Percentiles rank a stretch among this genome's conserved stretches.
phyloP scores from a whole-genome alignment of 306 rosid genomes.

The Gynostemma pentaphyllum region DNA sequence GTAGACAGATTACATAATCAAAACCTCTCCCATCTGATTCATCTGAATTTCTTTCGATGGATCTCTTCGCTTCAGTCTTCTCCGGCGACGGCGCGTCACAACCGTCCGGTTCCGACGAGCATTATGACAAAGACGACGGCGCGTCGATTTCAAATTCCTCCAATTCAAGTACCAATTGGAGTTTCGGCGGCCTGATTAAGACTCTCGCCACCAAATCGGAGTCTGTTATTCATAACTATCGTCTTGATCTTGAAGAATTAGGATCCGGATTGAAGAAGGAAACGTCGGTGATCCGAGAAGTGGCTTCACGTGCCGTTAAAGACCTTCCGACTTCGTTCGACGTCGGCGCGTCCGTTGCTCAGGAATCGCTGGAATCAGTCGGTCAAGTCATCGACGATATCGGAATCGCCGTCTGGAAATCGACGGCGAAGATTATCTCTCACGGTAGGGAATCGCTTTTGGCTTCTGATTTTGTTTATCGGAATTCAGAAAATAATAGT shows the following conservation, averaged over 20 bases:
- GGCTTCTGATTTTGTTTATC: conserved; percentile 37
- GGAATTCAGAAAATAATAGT: conserved; percentile 21
- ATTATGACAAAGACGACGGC: neutral
- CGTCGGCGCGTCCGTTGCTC: conserved; percentile 81
- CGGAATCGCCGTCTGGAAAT: conserved; percentile 77
- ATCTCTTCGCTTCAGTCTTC: conserved; percentile 57
- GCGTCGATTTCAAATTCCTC: neutral
- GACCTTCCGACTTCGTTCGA: conserved; percentile 70
- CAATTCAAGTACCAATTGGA: conserved; percentile 33
- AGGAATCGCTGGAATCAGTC: conserved; percentile 84
- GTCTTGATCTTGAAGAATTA: conserved; percentile 78
- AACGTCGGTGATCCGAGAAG: conserved; percentile 70
- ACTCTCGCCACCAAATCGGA: conserved; percentile 71
- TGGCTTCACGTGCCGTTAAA: conserved; percentile 85
- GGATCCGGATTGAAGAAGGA: conserved; percentile 62
- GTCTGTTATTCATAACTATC: conserved; percentile 52
- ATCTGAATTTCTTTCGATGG: conserved; percentile 16
- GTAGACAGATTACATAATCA: neutral
- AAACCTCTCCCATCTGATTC: neutral
- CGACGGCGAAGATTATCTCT: conserved; percentile 69
- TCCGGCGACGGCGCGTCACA: conserved; percentile 27
- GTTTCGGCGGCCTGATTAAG: conserved; percentile 64
- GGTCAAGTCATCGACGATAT: conserved; percentile 95
- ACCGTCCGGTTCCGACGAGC: neutral
- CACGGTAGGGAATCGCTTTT: conserved; percentile 65